Percentiles rank a stretch among this genome's conserved stretches.
Conservation (phyloP, 371 early-diverging fungal genomes). For the Sporodiniella umbellata region DNA sequence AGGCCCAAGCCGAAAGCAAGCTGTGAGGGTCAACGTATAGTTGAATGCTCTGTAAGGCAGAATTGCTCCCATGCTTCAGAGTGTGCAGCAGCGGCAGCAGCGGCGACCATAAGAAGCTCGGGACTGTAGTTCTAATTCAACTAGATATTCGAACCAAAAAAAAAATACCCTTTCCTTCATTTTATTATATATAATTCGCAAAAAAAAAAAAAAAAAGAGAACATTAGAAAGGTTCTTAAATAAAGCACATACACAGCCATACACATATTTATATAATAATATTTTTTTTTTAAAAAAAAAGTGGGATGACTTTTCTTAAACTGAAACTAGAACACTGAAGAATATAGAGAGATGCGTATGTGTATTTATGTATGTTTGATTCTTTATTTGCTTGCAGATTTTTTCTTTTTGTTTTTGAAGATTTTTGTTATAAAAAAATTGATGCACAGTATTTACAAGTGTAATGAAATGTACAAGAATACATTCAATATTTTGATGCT, state of each 20-base stretch:
- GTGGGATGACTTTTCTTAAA: no score
- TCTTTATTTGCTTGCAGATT: neutral
- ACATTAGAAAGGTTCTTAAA: neutral
- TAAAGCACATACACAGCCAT: no score
- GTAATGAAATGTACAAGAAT: neutral
- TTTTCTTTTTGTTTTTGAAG: neutral
- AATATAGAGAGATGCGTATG: no score
- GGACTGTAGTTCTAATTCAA: no score
- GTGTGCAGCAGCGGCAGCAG: neutral
- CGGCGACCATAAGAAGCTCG: no score
- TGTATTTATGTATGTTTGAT: no score
- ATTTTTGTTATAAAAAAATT: neutral
- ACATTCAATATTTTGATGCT: slow-evolving; percentile 1
- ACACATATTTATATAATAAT: no score
- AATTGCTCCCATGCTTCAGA: slow-evolving; percentile 5
- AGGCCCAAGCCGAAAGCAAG: neutral
- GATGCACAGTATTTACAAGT: slow-evolving; percentile 1
- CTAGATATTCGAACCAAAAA: no score
- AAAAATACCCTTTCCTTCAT: no score
- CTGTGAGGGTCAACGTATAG: neutral
- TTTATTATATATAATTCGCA: no score
- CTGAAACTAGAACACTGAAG: neutral
- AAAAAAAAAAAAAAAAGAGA: neutral
- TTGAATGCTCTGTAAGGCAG: slow-evolving; percentile 1
- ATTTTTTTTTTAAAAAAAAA: no score